These are phyloP conservation scores for Thelonectria blattea DNA, from an alignment of 2,329 filamentous ascomycete species.

Conservation along the genomic window DNA sequence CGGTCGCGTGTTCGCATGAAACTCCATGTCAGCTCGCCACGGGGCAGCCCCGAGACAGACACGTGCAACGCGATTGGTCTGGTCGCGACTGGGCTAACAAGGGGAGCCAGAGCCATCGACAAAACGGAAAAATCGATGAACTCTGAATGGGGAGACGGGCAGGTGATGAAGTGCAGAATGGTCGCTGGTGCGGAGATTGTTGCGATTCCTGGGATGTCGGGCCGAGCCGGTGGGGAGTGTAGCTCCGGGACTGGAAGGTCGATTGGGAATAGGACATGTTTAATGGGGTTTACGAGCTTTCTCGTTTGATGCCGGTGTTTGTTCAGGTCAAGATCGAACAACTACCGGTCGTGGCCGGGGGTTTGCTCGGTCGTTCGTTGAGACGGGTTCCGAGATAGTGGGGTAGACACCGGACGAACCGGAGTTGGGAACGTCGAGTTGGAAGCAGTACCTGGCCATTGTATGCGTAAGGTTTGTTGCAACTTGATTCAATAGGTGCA, in stretches of 20 bases:
- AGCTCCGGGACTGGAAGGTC: conserved; percentile 7
- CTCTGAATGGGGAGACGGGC: conserved; percentile 5
- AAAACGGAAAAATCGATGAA: conserved; percentile 2
- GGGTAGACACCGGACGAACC: not conserved
- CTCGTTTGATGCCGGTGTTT: not conserved
- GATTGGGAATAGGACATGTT: not conserved
- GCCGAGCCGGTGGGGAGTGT: conserved; percentile 8
- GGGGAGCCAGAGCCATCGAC: not conserved
- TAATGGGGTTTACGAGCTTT: not conserved
- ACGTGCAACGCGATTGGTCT: conserved; percentile 29
- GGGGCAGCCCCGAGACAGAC: conserved; percentile 17
- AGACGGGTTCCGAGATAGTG: not conserved
- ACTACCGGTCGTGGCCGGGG: not conserved
- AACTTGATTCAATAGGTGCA: too few species aligned
- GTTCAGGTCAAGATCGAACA: not conserved
- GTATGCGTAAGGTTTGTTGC: too few species aligned
- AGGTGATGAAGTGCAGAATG: not conserved
- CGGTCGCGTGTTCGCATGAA: conserved; percentile 27
- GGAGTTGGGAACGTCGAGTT: not conserved
- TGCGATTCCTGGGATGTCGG: conserved; percentile 11
- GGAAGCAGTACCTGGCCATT: too few species aligned
- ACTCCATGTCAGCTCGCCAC: conserved; percentile 19
- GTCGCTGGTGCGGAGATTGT: conserved; percentile 9
- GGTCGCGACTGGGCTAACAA: conserved; percentile 18
- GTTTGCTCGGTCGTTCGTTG: not conserved